These are phyloP conservation scores for Baeospora myosura DNA, from an alignment of 1,284 basidiomycete genomes.

Conservation along the genomic window DNA sequence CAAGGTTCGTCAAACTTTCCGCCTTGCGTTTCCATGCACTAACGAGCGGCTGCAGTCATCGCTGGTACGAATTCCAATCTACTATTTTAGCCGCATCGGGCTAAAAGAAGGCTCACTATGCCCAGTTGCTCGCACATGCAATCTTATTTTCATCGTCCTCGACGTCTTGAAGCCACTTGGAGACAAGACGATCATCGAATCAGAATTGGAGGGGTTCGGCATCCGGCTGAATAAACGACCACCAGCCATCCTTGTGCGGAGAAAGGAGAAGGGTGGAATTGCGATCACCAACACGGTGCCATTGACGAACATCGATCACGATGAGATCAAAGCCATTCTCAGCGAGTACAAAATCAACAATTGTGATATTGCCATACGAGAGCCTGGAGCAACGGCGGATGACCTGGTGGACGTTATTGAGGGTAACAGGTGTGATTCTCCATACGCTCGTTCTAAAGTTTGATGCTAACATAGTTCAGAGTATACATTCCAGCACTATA, in stretches of 20 bases:
- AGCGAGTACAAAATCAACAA: constrained; percentile 90
- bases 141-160: constrained; percentile 97
- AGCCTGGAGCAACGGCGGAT: constrained; percentile 90
- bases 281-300: constrained; percentile 94
- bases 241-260: constrained; percentile 82
- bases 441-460: background rate
- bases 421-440: constrained; percentile 65
- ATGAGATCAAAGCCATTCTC: constrained; percentile 94
- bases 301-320: constrained; percentile 91
- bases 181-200: constrained; percentile 89
- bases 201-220: constrained; percentile 93
- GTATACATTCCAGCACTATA: constrained; percentile 93
- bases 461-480: constrained; percentile 32
- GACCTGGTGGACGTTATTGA: constrained; percentile 97
- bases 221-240: constrained; percentile 95
- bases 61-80: constrained; percentile 51
- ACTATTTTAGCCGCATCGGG: constrained; percentile 9
- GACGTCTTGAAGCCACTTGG: constrained; percentile 96
- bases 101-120: constrained; percentile 7
- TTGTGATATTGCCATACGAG: constrained; percentile 90
- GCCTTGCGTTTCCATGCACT: background rate
- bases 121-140: constrained; percentile 91
- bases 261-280: constrained; percentile 93
- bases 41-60: constrained; percentile 43
- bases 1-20: constrained; percentile 55